These are phyloP conservation scores for Vitellaria paradoxa DNA, from an alignment of 179 eudicot species.

Conservation along the genomic window DNA sequence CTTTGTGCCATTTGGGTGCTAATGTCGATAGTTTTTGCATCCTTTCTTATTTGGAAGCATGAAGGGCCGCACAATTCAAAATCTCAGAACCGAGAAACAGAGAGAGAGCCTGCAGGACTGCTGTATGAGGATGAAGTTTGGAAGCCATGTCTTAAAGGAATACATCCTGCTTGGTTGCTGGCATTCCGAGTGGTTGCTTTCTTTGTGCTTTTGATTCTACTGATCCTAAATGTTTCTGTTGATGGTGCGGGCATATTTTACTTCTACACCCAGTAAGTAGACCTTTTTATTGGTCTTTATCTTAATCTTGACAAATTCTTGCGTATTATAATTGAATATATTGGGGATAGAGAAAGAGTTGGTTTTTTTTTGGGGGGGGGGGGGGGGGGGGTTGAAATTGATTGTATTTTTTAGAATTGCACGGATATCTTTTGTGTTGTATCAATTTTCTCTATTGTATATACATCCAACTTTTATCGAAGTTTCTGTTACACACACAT, in stretches of 20 bases:
- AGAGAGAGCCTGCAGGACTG: slow-evolving; percentile 29
- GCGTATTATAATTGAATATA: no score
- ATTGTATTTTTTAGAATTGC: no score
- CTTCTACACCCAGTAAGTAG: slow-evolving; percentile 68
- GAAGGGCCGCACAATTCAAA: slow-evolving; percentile 47
- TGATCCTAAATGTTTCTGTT: slow-evolving; percentile 52
- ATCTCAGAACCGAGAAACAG: slow-evolving; percentile 3
- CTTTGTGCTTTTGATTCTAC: slow-evolving; percentile 50
- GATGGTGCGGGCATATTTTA: slow-evolving; percentile 52
- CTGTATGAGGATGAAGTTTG: slow-evolving; percentile 77
- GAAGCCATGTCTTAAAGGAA: slow-evolving; percentile 69
- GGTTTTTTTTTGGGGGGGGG: no score
- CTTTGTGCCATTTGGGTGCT: slow-evolving; percentile 62
- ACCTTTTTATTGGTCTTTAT: neutral
- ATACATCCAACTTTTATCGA: neutral
- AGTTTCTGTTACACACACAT: neutral
- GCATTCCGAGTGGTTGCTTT: slow-evolving; percentile 61
- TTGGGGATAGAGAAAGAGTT: no score
- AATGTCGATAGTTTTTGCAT: slow-evolving; percentile 40
- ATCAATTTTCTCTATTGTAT: neutral
- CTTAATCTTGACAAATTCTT: neutral
- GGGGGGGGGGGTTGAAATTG: no score
- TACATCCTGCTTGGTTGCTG: slow-evolving; percentile 82
- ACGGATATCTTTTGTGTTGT: no score
- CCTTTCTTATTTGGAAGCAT: slow-evolving; percentile 53